A percentile compares a stretch with the other conserved stretches of the same genome.
These are phyloP conservation scores for Paraconiothyrium brasiliense DNA, from an alignment of 2,329 filamentous ascomycete species.

Conservation along the genomic window DNA sequence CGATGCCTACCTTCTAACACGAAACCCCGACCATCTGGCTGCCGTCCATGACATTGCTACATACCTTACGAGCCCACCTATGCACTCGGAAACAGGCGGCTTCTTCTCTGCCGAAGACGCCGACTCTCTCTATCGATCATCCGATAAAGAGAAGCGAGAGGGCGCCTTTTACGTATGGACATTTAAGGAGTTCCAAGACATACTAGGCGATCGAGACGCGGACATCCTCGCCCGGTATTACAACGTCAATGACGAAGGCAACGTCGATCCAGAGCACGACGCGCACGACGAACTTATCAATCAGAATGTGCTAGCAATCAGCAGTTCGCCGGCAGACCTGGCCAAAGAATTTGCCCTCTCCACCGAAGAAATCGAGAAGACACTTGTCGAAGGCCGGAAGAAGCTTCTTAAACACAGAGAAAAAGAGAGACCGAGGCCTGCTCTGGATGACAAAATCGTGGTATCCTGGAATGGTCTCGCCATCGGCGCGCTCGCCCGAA, in stretches of 20 bases:
- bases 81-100: constrained; percentile 74
- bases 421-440: constrained; percentile 77
- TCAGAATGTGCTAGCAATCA: constrained; percentile 85
- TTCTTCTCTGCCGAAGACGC: constrained; percentile 92
- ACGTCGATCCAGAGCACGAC: constrained; percentile 83
- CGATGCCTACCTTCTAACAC: constrained; percentile 79
- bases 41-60: constrained; percentile 83
- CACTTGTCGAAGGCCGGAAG: constrained; percentile 72
- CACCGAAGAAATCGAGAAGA: constrained; percentile 72
- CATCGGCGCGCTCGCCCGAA: constrained; percentile 81
- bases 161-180: constrained; percentile 97
- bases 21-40: constrained; percentile 76
- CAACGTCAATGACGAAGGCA: constrained; percentile 84
- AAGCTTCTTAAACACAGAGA: constrained; percentile 78
- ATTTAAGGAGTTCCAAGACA: constrained; percentile 80
- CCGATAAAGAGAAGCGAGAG: constrained; percentile 83
- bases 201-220: constrained; percentile 74
- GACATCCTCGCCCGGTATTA: constrained; percentile 84
- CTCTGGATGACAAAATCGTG: constrained; percentile 87
- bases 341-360: constrained; percentile 78
- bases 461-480: constrained; percentile 89
- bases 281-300: constrained; percentile 94
- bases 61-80: constrained; percentile 79
- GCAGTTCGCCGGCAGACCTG: constrained; percentile 72
- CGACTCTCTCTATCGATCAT: constrained; percentile 78